Base-by-base conservation (phyloP, 371 early-diverging fungal genomes). In the Lichtheimia ornata region DNA sequence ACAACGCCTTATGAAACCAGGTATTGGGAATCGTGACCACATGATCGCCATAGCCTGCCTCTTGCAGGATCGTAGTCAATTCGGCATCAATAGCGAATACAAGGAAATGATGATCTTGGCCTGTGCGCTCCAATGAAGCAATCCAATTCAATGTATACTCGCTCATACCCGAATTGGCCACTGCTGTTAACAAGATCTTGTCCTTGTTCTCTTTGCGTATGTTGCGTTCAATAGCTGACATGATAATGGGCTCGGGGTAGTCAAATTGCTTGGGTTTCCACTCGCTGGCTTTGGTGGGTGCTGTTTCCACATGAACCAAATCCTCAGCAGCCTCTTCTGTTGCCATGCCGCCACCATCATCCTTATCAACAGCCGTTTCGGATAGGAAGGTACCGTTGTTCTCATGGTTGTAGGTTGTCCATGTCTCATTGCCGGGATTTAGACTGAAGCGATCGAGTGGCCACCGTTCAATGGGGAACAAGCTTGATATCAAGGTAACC, bases 121-220 rank as follows among this genome's bases (percentile, higher is more conserved):
- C 47, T 2, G 67, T 64, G 5, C 64, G 64, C 30, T 52, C 25
- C 15, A 74, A 59, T 1, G 74, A 74, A 25, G 71, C 69, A 22
- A 71, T 69, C 74, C 74, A 74, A 50, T 74, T 74, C 7, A 74
- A 52, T 2, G 72, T 69, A 43, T 71, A 71, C 11, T 71, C 69
- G 3, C 61, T 45, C 74, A 74, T 74, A 12, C 74, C 74, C 22
- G 40, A 53, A 25, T 71, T 74, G 47, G 69, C 74, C 13, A 76
- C 74, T 13, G 74, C 71, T 12, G 64, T 69, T 15, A 74, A 44
- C 20, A 74, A 35, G 9, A 69, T 51, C 27, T 44, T 58, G 11
- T 64, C 64, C 6, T 22, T 53, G 22, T 30, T 43, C 3, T 66
- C 25, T 42, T 58, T 62, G 7, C 24, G 15, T 1, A 62, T 22